These are phyloP conservation scores for Didymella sp. DNA, from an alignment of 2,329 filamentous ascomycete genomes.

Conservation along the genomic window DNA sequence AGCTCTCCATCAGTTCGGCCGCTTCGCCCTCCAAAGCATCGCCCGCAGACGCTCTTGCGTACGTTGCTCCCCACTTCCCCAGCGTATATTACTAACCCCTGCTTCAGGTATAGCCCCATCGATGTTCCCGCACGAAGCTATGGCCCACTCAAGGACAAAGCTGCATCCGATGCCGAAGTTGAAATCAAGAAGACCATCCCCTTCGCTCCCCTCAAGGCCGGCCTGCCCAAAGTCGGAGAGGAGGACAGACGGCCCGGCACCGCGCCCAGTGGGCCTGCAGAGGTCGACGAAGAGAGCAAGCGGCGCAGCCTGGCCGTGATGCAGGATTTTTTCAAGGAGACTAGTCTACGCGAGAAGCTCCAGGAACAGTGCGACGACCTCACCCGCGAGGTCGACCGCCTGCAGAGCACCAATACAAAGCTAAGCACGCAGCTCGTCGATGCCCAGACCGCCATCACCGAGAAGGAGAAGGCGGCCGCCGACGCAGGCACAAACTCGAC, in stretches of 20 bases:
- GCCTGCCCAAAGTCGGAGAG: slow-evolving; percentile 41
- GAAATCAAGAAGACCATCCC: slow-evolving; percentile 35
- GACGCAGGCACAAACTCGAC: slow-evolving; percentile 22
- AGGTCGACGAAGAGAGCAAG: slow-evolving; percentile 43
- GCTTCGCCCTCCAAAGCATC: slow-evolving; percentile 18
- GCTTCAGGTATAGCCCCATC: slow-evolving; percentile 30
- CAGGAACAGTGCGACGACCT: slow-evolving; percentile 48
- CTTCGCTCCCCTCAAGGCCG: slow-evolving; percentile 39
- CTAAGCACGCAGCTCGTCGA: slow-evolving; percentile 44
- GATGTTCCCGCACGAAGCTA: slow-evolving; percentile 34
- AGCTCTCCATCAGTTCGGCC: slow-evolving; percentile 33
- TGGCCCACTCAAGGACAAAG: slow-evolving; percentile 42
- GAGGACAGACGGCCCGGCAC: slow-evolving; percentile 41
- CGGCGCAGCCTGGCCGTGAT: slow-evolving; percentile 46
- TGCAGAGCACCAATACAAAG: slow-evolving; percentile 41
- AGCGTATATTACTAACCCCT: slow-evolving; percentile 7
- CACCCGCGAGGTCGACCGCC: slow-evolving; percentile 40
- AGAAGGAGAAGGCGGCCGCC: slow-evolving; percentile 43
- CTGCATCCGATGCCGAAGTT: slow-evolving; percentile 47
- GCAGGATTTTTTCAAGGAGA: slow-evolving; percentile 52
- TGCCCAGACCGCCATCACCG: slow-evolving; percentile 38
- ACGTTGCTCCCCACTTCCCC: neutral
- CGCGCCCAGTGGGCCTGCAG: slow-evolving; percentile 41
- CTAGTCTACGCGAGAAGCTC: slow-evolving; percentile 45
- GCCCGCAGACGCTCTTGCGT: slow-evolving; percentile 13